phyloP scores from a whole-genome alignment of 352 stramenopile genomes.

The Nothophytophthora sp. region DNA sequence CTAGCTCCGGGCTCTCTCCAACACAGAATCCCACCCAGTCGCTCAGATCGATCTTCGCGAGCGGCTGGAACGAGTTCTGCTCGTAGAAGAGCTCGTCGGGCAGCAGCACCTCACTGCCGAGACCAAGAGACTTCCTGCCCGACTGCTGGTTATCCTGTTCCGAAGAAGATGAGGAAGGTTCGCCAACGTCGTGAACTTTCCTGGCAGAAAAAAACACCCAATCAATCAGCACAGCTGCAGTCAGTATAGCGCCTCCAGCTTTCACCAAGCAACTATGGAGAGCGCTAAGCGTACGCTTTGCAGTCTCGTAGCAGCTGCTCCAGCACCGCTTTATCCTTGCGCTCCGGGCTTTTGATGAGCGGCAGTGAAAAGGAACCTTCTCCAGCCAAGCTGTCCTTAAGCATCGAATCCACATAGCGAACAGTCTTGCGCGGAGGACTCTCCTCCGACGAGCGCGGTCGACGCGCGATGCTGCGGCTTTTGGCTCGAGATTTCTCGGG shows the following conservation, averaged over 20 bases:
- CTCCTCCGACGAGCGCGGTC: constrained; percentile 22
- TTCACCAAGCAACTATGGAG: neutral
- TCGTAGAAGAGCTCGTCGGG: constrained; percentile 61
- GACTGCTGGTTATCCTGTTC: constrained; percentile 43
- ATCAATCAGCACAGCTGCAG: constrained; percentile 1
- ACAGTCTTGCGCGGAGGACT: constrained; percentile 16
- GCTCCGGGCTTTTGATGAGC: constrained; percentile 22
- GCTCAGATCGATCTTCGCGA: constrained; percentile 44
- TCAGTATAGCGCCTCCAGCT: neutral
- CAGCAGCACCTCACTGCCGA: constrained; percentile 14
- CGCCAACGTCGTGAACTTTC: constrained; percentile 5
- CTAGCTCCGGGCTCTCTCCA: constrained; percentile 16
- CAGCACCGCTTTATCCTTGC: constrained; percentile 41
- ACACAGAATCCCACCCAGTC: constrained; percentile 52
- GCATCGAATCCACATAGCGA: constrained; percentile 5
- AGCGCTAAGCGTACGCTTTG: constrained; percentile 32
- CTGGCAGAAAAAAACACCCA: constrained; percentile 13
- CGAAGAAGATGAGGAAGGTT: neutral
- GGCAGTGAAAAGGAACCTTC: constrained; percentile 33
- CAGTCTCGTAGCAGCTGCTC: constrained; percentile 45
- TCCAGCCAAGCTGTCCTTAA: constrained; percentile 20
- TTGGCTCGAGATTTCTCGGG: neutral
- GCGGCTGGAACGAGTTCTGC: constrained; percentile 45
- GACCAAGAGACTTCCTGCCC: constrained; percentile 7
- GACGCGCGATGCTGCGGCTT: neutral